Evolutionary conservation across 2,329 filamentous ascomycete genomes (phyloP).

Genomic region (Boeremia lycopersici): DNA sequence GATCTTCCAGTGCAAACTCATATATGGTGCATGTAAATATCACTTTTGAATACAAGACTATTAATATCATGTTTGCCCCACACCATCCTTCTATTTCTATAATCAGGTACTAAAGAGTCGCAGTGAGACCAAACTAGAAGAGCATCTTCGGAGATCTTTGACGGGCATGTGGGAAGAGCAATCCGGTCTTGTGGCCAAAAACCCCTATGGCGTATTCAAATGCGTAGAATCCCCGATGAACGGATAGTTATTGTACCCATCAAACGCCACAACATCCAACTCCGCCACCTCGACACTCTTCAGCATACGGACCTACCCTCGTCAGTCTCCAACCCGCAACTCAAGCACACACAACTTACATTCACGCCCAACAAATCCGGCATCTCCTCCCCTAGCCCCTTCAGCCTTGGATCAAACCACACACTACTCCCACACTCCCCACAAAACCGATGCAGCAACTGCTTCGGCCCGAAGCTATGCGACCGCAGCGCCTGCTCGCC

Average conservation of each 20-base stretch:
- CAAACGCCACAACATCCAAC: constrained; percentile 2
- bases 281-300: constrained; percentile 1
- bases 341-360: not conserved
- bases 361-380: constrained; percentile 11
- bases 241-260: constrained; percentile 7
- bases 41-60: too few relatives aligned
- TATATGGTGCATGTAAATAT: not conserved
- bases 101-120: too few relatives aligned
- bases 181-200: not conserved
- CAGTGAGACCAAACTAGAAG: too few relatives aligned
- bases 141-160: not conserved
- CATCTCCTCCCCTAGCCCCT: not conserved
- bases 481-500: not conserved
- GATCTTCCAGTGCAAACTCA: too few relatives aligned
- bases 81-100: too few relatives aligned
- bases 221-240: constrained; percentile 4
- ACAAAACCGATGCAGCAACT: constrained; percentile 10
- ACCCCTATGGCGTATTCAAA: not conserved
- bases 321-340: not conserved
- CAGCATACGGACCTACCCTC: constrained; percentile 6
- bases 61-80: too few relatives aligned
- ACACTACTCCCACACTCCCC: constrained; percentile 10
- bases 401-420: constrained; percentile 8
- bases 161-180: not conserved
- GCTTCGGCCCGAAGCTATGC: constrained; percentile 3